Evolutionary conservation across 2,329 filamentous ascomycete genomes (phyloP).

Genomic region (Clarireedia hainanense): DNA sequence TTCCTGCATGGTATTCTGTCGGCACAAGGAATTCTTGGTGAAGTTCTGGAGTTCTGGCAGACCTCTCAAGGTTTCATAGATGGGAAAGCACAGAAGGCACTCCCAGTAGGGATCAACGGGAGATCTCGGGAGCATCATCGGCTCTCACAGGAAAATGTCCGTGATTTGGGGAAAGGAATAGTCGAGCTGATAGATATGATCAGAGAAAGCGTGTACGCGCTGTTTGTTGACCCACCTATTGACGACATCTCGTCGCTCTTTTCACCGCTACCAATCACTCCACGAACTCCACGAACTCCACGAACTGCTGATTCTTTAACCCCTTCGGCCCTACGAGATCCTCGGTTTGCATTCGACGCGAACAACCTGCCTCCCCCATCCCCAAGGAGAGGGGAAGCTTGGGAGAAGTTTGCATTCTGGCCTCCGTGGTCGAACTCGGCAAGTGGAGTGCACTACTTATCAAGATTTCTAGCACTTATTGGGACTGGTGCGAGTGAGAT

Average conservation of each 20-base stretch:
- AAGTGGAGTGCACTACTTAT: constrained; percentile 84
- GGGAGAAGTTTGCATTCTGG: constrained; percentile 96
- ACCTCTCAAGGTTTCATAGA: constrained; percentile 84
- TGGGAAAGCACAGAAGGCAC: constrained; percentile 69
- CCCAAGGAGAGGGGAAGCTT: constrained; percentile 71
- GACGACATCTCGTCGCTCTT: constrained; percentile 86
- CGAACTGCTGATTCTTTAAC: constrained; percentile 40
- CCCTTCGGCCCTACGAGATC: constrained; percentile 54
- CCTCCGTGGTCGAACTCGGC: constrained; percentile 87
- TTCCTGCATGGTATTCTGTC: constrained; percentile 72
- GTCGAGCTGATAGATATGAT: constrained; percentile 79
- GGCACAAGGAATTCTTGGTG: constrained; percentile 72
- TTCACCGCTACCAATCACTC: constrained; percentile 67
- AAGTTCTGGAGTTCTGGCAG: constrained; percentile 91
- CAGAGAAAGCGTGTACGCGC: constrained; percentile 67
- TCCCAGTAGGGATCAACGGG: constrained; percentile 75
- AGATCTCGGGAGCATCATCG: constrained; percentile 76
- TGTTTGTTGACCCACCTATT: constrained; percentile 82
- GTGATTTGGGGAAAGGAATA: constrained; percentile 67
- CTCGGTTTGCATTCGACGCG: constrained; percentile 72
- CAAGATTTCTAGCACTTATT: constrained; percentile 71
- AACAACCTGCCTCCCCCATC: constrained; percentile 70
- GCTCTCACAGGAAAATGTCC: constrained; percentile 61
- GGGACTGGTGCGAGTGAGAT: constrained; percentile 85
- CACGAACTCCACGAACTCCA: constrained; percentile 62